Evolutionary conservation across 331 rosid species (phyloP), one percentile per base, ranked within the genome.

Genomic region (Prunus yedoensis): DNA sequence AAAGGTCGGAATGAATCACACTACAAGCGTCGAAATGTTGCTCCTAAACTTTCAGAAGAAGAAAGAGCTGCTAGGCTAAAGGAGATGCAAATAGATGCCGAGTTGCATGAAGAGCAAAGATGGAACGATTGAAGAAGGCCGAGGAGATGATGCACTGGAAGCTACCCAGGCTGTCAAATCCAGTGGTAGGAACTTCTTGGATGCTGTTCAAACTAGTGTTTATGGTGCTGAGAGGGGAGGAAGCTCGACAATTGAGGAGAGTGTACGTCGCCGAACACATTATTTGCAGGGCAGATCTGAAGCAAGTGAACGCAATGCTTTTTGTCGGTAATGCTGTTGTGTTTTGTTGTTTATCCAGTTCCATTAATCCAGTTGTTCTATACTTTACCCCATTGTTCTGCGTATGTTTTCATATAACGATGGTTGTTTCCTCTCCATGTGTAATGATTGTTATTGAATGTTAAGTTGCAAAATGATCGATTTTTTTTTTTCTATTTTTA

Each of bases 81-180:
- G n/a, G n/a, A n/a, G 85, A 90, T 94, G 98, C 95, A 94, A 83
- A 80, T 86, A 79, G 93, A 95, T 78, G 98, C 98, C 0, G 96
- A 94, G 85, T 51, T 92, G 80, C 97, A 94, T 78, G 97, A 94
- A 83, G 97, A 91, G 81, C 96, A 89, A 77, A 84, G 99, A 80
- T 90, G 97, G 97, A 94, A 84, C 96, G 97, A 10, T 81, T 94
- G 84, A 90, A 87, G 88, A 92, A 84, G 77, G 99, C 97, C 10
- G 97, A 86, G 17, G 99, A 90, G 73, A 84, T 16, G 99, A 92
- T 80, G 87, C 87, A 18, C 76, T 1, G 69, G 97, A 94, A 87
- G 85, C 89, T 73, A 56, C 71, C 54, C 95, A 38, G 38, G 83
- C 70, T 28, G 78, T 50, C 49, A 74, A 16, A 18, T 64, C 87